Evolutionary conservation across 441 rosid genomes (phyloP), one percentile per base, ranked within the genome.

Genomic region (Pelargonium fulgidum): DNA sequence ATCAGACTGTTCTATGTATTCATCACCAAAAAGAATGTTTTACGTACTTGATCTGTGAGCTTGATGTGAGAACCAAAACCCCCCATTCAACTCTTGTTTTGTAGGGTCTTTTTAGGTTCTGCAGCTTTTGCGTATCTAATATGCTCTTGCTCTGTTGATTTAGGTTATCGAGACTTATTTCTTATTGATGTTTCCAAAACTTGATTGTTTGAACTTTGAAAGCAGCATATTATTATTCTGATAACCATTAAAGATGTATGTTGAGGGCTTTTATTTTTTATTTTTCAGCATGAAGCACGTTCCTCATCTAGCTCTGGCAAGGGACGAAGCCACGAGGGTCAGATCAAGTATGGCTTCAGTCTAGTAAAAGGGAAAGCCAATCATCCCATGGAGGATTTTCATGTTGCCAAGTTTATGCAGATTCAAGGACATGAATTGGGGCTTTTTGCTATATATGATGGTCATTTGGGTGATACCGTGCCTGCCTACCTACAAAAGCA

Each of bases 301-400:
- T 85, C 90, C 0, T 83, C 88, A 9, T 81, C 78, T 33, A 82
- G 84, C 76, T 82, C 87, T 16, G 98, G 96, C 0, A 92, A 86
- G 79, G 98, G 98, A 62, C 90, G 81, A 80, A 87, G 71, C 78
- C 81, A 78, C 2, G 81, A 79, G 44, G 89, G 89, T 19, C 71
- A 72, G 72, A 76, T 81, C 71, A 88, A 82, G 80, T 92, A 79
- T 74, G 98, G 95, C 66, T 92, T 85, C 81, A 85, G 90, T 78
- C 81, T 92, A 68, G 80, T 87, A 66, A 89, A 92, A 84, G 98
- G 98, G 71, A 92, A 84, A 82, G 98, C 96, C 54, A 90, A 78
- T 78, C 96, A 92, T 80, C 98, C 96, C 36, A 92, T 92, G 96
- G 95, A 92, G 82, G 98, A 92, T 76, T 92, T 82, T 77, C 89